Conservation (phyloP, 1,284 basidiomycete genomes). For the Ganoderma sinense region DNA sequence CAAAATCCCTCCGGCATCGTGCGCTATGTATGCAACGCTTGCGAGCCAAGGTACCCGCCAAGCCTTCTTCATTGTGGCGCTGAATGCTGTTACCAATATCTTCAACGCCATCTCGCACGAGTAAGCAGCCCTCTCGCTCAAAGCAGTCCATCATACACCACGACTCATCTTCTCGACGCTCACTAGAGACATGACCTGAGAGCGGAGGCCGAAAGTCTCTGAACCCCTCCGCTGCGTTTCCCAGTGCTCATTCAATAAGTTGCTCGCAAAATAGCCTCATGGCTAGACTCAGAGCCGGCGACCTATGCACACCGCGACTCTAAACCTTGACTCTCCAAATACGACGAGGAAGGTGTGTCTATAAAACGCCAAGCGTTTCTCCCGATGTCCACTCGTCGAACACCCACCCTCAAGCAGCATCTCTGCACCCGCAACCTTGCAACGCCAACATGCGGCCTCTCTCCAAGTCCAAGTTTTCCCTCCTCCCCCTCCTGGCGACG, state of each 20-base stretch:
- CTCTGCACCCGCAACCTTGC: neutral
- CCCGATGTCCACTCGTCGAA: neutral
- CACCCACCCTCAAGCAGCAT: neutral
- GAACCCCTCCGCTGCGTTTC: neutral
- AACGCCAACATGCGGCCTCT: neutral
- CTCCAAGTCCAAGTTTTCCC: too few species aligned
- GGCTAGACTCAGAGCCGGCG: neutral
- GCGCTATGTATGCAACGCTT: neutral
- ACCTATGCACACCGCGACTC: neutral
- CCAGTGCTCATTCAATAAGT: neutral
- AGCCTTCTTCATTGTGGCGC: neutral
- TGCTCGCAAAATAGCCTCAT: neutral
- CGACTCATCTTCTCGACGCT: neutral
- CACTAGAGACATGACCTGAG: neutral
- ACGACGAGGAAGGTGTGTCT: neutral
- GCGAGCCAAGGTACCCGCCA: neutral
- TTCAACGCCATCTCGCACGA: neutral
- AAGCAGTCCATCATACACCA: neutral
- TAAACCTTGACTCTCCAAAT: neutral
- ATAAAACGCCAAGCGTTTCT: neutral
- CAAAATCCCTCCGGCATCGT: neutral
- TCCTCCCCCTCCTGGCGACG: constrained; percentile 3
- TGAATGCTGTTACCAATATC: constrained; percentile 4
- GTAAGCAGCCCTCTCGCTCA: neutral
- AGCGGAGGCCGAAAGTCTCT: neutral